Base-by-base conservation (phyloP, 2,329 filamentous ascomycete species). In the Lasiodiplodia citricola region DNA sequence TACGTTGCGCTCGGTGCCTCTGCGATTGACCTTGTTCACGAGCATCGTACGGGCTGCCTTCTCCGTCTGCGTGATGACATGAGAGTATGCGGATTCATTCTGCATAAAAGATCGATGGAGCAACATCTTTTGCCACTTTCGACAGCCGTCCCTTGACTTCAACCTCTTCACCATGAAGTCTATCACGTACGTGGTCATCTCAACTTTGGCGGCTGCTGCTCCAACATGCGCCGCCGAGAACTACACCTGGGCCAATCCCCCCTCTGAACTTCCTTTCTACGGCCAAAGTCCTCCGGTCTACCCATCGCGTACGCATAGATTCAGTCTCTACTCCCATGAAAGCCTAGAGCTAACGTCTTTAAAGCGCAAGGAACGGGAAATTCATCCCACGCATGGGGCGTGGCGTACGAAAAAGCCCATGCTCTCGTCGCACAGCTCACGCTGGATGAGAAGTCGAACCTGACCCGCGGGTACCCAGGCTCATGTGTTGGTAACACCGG, bases 361-460 rank as follows among this genome's bases (percentile, higher is more conserved):
- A 7, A 23, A 76, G 75, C 75, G n/a, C 69, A 69, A 25, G 73
- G 73, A 2, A 74, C 74, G 64, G 75, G 75, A 4, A 66, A 25
- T 18, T 25, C 55, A 47, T 63, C 58, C 3, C 2, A 62, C 4
- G 70, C 70, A 23, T 78, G 76, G 76, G 70, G 74, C 4, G 67
- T 70, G 7, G 74, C 76, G 50, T 78, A 77, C 41, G 71, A 71
- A 28, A 79, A 80, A 68, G 82, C 82, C 2, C 76, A 74, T 68
- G 73, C 72, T 1, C 74, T 84, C 16, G 79, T 83, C 13, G 74
- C 76, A 0, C 75, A 80, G 51, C 72, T 84, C 57, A 82, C 80
- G 1, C 71, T 79, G 7, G 78, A 81, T 41, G 82, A 84, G 69
- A 83, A 84, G 67, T 75, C 79, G 5, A 82, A 81, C 69, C 73